A percentile compares a stretch with the other conserved stretches of the same genome.
Evolutionary conservation across 306 rosid genomes (phyloP).

Genomic region (Urtica urens): DNA sequence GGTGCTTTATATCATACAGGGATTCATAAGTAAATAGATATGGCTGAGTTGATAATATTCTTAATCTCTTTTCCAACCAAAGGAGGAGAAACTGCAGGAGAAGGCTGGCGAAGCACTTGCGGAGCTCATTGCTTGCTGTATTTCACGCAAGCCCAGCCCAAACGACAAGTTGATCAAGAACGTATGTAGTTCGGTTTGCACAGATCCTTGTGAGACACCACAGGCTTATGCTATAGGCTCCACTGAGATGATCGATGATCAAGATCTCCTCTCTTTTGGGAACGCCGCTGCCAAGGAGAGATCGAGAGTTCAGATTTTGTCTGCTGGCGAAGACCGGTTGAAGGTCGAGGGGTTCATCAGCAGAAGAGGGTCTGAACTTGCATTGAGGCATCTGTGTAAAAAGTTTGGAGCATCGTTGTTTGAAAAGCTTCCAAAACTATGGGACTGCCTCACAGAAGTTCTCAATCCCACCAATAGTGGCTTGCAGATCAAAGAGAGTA

Average conservation of each 20-base stretch:
- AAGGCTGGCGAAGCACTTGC: slow-evolving; percentile 96
- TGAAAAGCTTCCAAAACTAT: slow-evolving; percentile 85
- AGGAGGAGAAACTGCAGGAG: slow-evolving; percentile 93
- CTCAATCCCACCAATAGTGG: slow-evolving; percentile 50
- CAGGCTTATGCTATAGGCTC: slow-evolving; percentile 71
- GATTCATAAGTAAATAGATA: neutral
- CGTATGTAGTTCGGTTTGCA: slow-evolving; percentile 72
- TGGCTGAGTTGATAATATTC: neutral
- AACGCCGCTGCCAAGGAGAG: slow-evolving; percentile 48
- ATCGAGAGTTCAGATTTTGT: slow-evolving; percentile 49
- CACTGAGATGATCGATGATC: slow-evolving; percentile 75
- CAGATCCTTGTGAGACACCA: slow-evolving; percentile 91
- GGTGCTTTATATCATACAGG: slow-evolving; percentile 27
- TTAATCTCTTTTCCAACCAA: slow-evolving; percentile 20
- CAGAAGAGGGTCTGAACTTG: slow-evolving; percentile 92
- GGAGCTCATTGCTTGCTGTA: slow-evolving; percentile 76
- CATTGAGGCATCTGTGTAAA: slow-evolving; percentile 71
- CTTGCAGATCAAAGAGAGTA: slow-evolving; percentile 19
- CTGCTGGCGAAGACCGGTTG: slow-evolving; percentile 79
- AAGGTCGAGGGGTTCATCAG: slow-evolving; percentile 83
- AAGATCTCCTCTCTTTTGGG: slow-evolving; percentile 61
- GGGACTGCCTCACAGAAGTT: slow-evolving; percentile 97
- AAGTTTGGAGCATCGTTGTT: slow-evolving; percentile 65
- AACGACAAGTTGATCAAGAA: slow-evolving; percentile 88
- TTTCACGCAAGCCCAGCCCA: slow-evolving; percentile 77